Conservation (phyloP, 208 protist species). For the Crithidia thermophila region DNA sequence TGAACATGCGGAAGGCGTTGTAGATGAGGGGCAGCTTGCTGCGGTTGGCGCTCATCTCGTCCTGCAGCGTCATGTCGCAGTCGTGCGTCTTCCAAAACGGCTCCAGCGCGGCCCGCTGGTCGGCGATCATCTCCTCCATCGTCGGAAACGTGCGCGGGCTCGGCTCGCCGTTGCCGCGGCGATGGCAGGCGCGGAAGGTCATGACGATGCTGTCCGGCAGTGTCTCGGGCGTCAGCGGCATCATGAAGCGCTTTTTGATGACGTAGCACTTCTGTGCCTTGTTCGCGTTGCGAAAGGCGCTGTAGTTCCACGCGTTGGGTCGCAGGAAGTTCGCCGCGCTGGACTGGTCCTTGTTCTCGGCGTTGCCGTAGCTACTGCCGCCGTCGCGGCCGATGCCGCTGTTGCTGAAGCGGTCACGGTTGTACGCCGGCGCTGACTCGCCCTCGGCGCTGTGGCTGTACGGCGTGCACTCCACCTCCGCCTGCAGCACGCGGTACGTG, state of each 20-base stretch:
- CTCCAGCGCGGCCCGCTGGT: conserved; percentile 44
- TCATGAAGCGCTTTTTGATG: conserved; percentile 74
- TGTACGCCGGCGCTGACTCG: conserved; percentile 10
- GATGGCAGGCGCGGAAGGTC: conserved; percentile 68
- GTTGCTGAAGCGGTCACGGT: conserved; percentile 24
- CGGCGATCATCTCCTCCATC: conserved; percentile 47
- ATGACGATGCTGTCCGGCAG: conserved; percentile 62
- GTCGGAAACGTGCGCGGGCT: conserved; percentile 35
- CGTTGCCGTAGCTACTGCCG: conserved; percentile 29
- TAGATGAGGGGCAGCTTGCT: conserved; percentile 72
- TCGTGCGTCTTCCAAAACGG: conserved; percentile 74
- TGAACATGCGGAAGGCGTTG: conserved; percentile 82
- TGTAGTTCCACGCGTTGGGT: conserved; percentile 26
- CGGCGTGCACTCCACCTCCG: conserved; percentile 29
- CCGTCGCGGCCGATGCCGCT: conserved; percentile 21
- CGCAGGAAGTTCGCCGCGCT: conserved; percentile 9
- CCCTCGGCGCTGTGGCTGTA: conserved; percentile 16
- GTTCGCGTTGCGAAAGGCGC: conserved; percentile 21
- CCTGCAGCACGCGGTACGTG: conserved; percentile 22
- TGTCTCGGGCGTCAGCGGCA: conserved; percentile 42
- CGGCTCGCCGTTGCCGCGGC: conserved; percentile 13
- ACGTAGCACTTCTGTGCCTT: conserved; percentile 41
- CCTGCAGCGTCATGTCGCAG: conserved; percentile 79
- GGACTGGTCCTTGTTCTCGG: conserved; percentile 18
- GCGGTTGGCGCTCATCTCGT: conserved; percentile 78